Conservation (phyloP, 495 filamentous ascomycete species). For the Lasiosphaeria hispida region DNA sequence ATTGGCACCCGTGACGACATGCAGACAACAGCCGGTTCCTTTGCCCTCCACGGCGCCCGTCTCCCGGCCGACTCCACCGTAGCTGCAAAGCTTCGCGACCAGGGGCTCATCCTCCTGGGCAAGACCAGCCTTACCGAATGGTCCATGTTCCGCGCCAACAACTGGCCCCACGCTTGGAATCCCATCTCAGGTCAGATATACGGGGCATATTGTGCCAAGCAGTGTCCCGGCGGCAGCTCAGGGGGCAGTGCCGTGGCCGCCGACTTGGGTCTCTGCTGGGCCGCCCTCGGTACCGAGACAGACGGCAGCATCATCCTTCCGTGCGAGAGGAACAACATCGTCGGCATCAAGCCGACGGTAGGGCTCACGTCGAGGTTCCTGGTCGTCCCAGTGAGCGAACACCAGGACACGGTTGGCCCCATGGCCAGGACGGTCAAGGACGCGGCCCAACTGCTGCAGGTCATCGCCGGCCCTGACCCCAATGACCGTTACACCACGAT, state of each 20-base stretch:
- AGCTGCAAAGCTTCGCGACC: constrained; percentile 46
- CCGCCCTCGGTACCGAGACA: constrained; percentile 38
- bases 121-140: constrained; percentile 46
- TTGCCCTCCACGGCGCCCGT: constrained; percentile 33
- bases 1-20: no score
- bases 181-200: constrained; percentile 41
- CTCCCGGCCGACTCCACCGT: constrained; percentile 47
- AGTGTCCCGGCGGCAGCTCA: constrained; percentile 36
- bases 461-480: constrained; percentile 56
- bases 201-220: constrained; percentile 41
- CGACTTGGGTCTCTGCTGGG: constrained; percentile 35
- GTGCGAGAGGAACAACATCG: constrained; percentile 41
- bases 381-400: constrained; percentile 61
- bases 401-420: constrained; percentile 65
- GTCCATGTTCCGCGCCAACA: constrained; percentile 39
- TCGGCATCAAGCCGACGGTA: constrained; percentile 65
- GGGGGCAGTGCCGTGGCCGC: constrained; percentile 25
- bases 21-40: no score
- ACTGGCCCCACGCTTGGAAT: constrained; percentile 45
- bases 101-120: constrained; percentile 51
- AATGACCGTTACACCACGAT: constrained; percentile 49
- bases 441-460: constrained; percentile 61
- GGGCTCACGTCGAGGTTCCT: constrained; percentile 61
- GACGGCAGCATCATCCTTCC: constrained; percentile 41
- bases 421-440: constrained; percentile 65